Evolutionary conservation across 441 rosid genomes (phyloP).

Genomic region (Breynia disticha): DNA sequence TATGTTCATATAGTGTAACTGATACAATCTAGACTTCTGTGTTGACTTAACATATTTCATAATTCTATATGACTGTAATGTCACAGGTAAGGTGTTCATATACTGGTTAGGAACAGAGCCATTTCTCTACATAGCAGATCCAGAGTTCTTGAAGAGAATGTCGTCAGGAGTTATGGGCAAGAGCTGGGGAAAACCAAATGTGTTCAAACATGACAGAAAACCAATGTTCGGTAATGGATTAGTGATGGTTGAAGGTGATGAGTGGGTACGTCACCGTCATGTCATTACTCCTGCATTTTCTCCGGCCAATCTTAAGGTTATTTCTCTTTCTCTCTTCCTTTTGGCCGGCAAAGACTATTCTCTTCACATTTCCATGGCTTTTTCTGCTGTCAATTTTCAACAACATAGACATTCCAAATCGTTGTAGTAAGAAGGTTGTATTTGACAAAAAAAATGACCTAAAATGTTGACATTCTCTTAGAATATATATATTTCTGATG

Average conservation of each 20-base stretch:
- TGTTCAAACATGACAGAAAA: conserved; percentile 72
- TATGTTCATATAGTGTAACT: not conserved
- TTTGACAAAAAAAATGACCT: not conserved
- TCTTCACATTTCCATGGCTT: not conserved
- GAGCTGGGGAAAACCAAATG: conserved; percentile 90
- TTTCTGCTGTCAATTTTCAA: not conserved
- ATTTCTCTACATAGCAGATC: conserved; percentile 82
- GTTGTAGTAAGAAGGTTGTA: not conserved
- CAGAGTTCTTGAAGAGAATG: conserved; percentile 71
- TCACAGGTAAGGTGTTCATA: conserved; percentile 78
- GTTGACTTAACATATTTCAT: not conserved
- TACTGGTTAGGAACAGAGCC: conserved; percentile 97
- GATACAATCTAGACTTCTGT: no score
- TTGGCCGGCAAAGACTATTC: not conserved
- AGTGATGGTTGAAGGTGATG: conserved; percentile 87
- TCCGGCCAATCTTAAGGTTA: conserved; percentile 73
- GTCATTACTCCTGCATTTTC: conserved; percentile 85
- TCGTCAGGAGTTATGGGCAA: conserved; percentile 77
- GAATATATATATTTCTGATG: not conserved
- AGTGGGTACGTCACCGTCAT: conserved; percentile 92
- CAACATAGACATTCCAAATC: no score
- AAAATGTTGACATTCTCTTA: not conserved
- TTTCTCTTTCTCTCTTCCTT: not conserved
- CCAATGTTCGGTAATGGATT: conserved; percentile 94
- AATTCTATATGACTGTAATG: not conserved